Base-by-base conservation (phyloP, 257 asterid species). In the Solanum boliviense region DNA sequence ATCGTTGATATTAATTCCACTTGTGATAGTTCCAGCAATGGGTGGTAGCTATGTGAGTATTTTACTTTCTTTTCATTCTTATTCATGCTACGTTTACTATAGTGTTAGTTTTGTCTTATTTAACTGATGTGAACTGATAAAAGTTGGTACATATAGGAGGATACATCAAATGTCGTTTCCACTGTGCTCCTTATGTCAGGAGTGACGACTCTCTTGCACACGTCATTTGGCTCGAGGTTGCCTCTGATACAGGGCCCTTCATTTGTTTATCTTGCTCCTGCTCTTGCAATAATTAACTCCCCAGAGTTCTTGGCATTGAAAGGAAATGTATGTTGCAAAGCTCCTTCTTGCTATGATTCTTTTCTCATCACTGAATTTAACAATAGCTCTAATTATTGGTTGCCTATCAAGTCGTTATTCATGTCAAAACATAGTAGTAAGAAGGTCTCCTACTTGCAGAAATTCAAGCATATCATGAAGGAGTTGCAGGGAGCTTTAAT, bases 181-280 rank as follows among this genome's bases (percentile, higher is more conserved):
- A 95, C 99, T 2, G 98, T 94, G 93, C 93, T 97, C 60, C 93
- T 97, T 88, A 85, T 94, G n/a, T 95, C 99, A 3, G 99, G 99
- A 88, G 93, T 95, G 89, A 94, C 99, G 0, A 97, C 99, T 5
- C 96, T 97, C 58, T 76, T 96, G 87, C 99, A 97, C 86, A 93
- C 94, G 25, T 93, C 96, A 23, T 97, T 97, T 89, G 99, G 99
- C 38, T 97, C 99, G 9, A 96, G 99, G 91, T 89, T 97, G 92
- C 99, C 99, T 86, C 91, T 97, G 90, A 94, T 97, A 92, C 99
- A 97, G 95, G 99, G 99, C 32, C 98, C 99, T 87, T 97, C 99
- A 1, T 97, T 96, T 87, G 98, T 97, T 87, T 96, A 93, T 91
- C 99, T 97, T 87, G 99, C 99, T 86, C 99, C 99, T 52, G 98